Percentiles rank a stretch among this genome's conserved stretches.
Evolutionary conservation across 1,139 yeast species (phyloP).

Genomic region (Blastobotrys ciferrii): DNA sequence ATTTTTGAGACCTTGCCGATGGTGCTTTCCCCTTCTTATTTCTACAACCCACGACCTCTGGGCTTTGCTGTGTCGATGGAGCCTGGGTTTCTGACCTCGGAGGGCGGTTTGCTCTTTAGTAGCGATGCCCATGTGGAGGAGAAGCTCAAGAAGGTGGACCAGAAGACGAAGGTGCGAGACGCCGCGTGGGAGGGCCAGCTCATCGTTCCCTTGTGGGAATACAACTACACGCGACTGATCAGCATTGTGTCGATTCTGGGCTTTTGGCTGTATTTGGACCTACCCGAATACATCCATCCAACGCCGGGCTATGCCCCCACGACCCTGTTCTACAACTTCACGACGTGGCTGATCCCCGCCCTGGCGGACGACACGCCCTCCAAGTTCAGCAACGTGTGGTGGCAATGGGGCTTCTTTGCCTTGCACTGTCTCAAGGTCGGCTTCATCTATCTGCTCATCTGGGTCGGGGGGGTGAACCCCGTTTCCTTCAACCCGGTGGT

Average conservation of each 20-base stretch:
- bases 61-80: constrained; percentile 66
- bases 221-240: constrained; percentile 49
- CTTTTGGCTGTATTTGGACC: constrained; percentile 85
- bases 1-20: constrained; percentile 70
- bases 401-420: constrained; percentile 66
- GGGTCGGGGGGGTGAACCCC: constrained; percentile 79
- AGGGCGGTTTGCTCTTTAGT: constrained; percentile 74
- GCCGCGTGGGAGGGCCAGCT: constrained; percentile 89
- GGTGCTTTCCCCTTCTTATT: constrained; percentile 74
- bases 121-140: constrained; percentile 51
- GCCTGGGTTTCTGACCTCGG: constrained; percentile 84
- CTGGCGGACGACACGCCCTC: constrained; percentile 22
- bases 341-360: constrained; percentile 34
- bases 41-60: constrained; percentile 61
- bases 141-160: constrained; percentile 46
- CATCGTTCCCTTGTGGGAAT: constrained; percentile 76
- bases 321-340: constrained; percentile 48
- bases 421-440: constrained; percentile 65
- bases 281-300: constrained; percentile 85
- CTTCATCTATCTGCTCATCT: constrained; percentile 56
- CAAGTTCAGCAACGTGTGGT: constrained; percentile 43
- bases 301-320: constrained; percentile 89
- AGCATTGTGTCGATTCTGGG: constrained; percentile 48
- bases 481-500: constrained; percentile 48
- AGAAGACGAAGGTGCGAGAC: constrained; percentile 41